Percentiles rank a stretch among this genome's conserved stretches.
Conservation (phyloP, 768 basidiomycete species). For the Mycena rebaudengoi region DNA sequence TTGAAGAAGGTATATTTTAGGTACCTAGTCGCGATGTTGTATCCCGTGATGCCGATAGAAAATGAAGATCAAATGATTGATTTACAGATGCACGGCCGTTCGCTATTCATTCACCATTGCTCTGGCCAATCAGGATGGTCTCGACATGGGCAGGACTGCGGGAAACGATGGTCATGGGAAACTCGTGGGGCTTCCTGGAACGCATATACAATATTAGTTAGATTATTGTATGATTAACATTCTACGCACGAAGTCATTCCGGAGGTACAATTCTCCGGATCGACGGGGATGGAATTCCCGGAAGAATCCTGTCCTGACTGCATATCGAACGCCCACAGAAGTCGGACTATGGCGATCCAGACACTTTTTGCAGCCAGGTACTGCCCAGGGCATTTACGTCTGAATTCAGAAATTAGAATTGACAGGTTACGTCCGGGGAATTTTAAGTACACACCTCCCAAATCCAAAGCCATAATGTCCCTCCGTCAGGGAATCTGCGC, state of each 20-base stretch:
- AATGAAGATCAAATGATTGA: too few relatives aligned
- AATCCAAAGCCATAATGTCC: slow-evolving; percentile 5
- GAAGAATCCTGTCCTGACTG: not conserved
- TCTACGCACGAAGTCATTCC: slow-evolving; percentile 2
- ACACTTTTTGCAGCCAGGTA: not conserved
- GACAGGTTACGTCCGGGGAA: not conserved
- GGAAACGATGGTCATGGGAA: not conserved
- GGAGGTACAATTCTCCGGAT: not conserved
- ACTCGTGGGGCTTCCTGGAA: not conserved
- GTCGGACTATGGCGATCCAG: slow-evolving; percentile 2
- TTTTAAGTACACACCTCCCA: not conserved
- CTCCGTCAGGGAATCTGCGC: not conserved
- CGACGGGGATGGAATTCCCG: too few relatives aligned
- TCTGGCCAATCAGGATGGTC: too few relatives aligned
- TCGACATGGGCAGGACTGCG: not conserved
- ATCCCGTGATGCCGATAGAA: too few relatives aligned
- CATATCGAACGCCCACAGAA: slow-evolving; percentile 7
- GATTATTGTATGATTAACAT: not conserved
- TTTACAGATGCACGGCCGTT: too few relatives aligned
- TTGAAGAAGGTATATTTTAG: too few relatives aligned
- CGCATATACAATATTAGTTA: not conserved
- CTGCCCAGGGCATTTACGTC: not conserved
- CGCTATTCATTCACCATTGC: too few relatives aligned
- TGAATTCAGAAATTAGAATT: not conserved
- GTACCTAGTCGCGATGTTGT: too few relatives aligned